These are phyloP conservation scores for Parafenestella ontariensis DNA, from an alignment of 2,329 filamentous ascomycete species.

Conservation along the genomic window DNA sequence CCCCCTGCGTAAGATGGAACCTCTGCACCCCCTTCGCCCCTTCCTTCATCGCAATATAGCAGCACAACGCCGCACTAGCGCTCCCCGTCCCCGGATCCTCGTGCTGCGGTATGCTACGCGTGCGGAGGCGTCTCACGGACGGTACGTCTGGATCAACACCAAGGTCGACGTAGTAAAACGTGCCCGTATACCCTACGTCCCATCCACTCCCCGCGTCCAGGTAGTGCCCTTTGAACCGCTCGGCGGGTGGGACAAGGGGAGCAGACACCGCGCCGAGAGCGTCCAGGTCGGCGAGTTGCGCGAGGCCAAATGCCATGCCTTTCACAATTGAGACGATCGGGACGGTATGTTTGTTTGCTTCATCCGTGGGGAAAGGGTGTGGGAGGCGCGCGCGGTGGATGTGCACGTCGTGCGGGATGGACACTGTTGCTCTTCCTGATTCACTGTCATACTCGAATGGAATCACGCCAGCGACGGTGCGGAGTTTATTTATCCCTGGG, in stretches of 20 bases:
- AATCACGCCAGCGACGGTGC: constrained; percentile 24
- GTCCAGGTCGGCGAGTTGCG: constrained; percentile 65
- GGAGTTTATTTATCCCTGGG: constrained; percentile 11
- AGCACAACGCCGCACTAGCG: constrained; percentile 54
- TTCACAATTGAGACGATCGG: constrained; percentile 63
- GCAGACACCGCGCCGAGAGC: constrained; percentile 37
- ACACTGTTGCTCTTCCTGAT: constrained; percentile 56
- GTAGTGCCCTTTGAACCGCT: constrained; percentile 35
- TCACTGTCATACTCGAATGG: constrained; percentile 15
- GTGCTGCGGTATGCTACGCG: constrained; percentile 63
- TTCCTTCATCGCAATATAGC: constrained; percentile 48
- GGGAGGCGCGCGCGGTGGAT: constrained; percentile 57
- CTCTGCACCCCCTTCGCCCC: background rate
- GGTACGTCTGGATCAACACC: constrained; percentile 32
- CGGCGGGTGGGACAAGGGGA: constrained; percentile 52
- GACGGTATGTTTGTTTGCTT: constrained; percentile 18
- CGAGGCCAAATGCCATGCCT: constrained; percentile 73
- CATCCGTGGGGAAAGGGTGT: constrained; percentile 37
- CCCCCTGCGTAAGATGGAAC: constrained; percentile 55
- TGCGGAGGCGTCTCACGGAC: constrained; percentile 51
- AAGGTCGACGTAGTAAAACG: constrained; percentile 64
- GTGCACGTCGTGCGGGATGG: constrained; percentile 71
- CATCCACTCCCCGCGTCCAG: constrained; percentile 50
- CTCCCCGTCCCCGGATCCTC: constrained; percentile 60
- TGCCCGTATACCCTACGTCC: constrained; percentile 59